phyloP scores from a whole-genome alignment of 768 basidiomycete genomes.

The Mycena leptocephala region DNA sequence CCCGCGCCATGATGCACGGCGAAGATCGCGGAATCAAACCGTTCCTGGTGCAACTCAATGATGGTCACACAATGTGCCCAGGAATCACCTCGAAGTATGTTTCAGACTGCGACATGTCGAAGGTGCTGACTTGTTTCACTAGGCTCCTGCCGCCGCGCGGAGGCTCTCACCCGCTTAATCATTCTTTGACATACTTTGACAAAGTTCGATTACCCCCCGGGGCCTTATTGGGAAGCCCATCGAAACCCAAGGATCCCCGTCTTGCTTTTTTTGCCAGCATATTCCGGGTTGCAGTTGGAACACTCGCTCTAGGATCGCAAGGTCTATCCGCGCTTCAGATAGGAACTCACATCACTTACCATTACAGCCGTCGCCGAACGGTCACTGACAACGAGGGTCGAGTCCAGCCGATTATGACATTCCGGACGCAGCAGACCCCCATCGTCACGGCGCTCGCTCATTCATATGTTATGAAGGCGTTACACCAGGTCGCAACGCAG shows the following conservation, averaged over 20 bases:
- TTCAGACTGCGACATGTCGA: no score
- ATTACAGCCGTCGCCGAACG: conserved; percentile 31
- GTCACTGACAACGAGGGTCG: neutral
- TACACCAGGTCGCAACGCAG: conserved; percentile 12
- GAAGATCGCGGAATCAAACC: conserved; percentile 47
- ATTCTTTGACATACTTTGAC: conserved; percentile 54
- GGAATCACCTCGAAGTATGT: conserved; percentile 39
- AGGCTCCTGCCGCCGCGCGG: conserved; percentile 48
- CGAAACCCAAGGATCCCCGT: neutral
- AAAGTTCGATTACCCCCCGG: conserved; percentile 49
- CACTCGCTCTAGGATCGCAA: conserved; percentile 24
- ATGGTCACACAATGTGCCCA: conserved; percentile 43
- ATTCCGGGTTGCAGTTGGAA: conserved; percentile 33
- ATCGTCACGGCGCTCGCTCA: conserved; percentile 29
- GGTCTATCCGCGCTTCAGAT: conserved; percentile 23
- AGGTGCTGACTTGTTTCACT: neutral
- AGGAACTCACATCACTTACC: conserved; percentile 24
- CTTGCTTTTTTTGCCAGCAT: conserved; percentile 28
- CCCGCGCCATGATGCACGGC: conserved; percentile 41
- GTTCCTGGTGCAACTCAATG: conserved; percentile 47
- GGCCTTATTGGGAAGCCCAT: conserved; percentile 40
- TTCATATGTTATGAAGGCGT: conserved; percentile 16
- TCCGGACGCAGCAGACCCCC: conserved; percentile 33
- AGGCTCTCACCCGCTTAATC: conserved; percentile 52
- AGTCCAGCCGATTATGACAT: conserved; percentile 18